A percentile compares a stretch with the other conserved stretches of the same genome.
Conservation (phyloP, 148 eudicot species). For the Spergularia bocconei region DNA sequence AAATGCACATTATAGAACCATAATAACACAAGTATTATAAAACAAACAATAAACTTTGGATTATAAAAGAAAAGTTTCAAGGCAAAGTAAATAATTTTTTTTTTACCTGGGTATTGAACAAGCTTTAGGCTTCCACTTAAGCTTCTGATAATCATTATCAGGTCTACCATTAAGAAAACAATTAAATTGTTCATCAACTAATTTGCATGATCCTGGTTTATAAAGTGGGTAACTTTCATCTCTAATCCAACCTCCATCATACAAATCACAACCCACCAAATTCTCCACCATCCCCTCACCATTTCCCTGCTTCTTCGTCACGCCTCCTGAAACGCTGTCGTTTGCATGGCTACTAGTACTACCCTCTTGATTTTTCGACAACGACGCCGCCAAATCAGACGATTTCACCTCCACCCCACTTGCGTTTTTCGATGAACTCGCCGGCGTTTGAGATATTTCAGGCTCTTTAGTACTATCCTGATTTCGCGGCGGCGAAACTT, state of each 20-base stretch:
- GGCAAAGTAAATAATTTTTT: neutral
- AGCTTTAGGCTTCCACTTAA: constrained; percentile 64
- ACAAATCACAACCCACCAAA: constrained; percentile 60
- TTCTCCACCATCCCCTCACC: neutral
- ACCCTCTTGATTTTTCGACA: constrained; percentile 34
- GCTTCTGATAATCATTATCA: constrained; percentile 48
- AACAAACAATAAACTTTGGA: neutral
- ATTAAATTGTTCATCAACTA: constrained; percentile 71
- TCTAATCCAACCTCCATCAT: constrained; percentile 65
- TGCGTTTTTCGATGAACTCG: constrained; percentile 8
- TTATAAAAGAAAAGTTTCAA: neutral
- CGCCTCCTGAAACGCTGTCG: constrained; percentile 4
- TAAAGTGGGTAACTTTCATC: constrained; percentile 72
- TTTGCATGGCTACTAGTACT: constrained; percentile 2
- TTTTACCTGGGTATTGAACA: constrained; percentile 73
- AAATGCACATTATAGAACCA: neutral
- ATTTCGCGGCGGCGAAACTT: neutral
- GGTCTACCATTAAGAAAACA: constrained; percentile 71
- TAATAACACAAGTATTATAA: neutral
- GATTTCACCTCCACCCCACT: constrained; percentile 26
- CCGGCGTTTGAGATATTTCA: neutral
- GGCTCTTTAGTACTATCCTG: constrained; percentile 8
- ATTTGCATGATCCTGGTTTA: constrained; percentile 63
- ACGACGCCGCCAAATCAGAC: constrained; percentile 37
- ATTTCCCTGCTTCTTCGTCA: constrained; percentile 23